Percentiles rank a stretch among this genome's conserved stretches.
Evolutionary conservation across 129 eudicot species (phyloP).

Genomic region (Dittrichia graveolens): DNA sequence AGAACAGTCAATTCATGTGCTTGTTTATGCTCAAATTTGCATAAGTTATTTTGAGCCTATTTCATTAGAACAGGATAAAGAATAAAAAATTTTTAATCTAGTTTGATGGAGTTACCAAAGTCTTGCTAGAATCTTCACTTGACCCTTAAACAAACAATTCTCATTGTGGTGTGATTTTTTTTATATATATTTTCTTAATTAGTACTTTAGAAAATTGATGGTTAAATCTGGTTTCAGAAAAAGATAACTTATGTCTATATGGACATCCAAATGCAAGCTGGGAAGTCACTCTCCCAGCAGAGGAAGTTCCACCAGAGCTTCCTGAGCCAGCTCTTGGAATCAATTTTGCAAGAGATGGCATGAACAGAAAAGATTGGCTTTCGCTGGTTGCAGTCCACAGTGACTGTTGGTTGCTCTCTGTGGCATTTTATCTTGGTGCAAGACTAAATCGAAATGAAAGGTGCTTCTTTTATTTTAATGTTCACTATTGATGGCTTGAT

Average conservation of each 20-base stretch:
- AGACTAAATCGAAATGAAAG: constrained; percentile 80
- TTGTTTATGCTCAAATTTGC: neutral
- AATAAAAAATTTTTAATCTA: too few relatives aligned
- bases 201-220: too few relatives aligned
- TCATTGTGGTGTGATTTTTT: neutral
- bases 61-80: neutral
- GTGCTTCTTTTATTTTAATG: constrained; percentile 33
- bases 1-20: neutral
- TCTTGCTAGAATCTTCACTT: too few relatives aligned
- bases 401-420: constrained; percentile 94
- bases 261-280: constrained; percentile 84
- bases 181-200: neutral
- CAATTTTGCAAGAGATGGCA: constrained; percentile 94
- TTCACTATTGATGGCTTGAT: neutral
- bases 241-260: constrained; percentile 89
- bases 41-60: neutral
- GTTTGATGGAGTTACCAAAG: too few relatives aligned
- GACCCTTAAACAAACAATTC: too few relatives aligned
- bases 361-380: constrained; percentile 88
- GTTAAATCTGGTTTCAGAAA: constrained; percentile 45
- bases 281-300: constrained; percentile 97
- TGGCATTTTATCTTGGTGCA: constrained; percentile 91
- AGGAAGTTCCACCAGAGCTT: constrained; percentile 95
- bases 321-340: constrained; percentile 98
- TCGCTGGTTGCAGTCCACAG: constrained; percentile 92